A percentile compares a stretch with the other conserved stretches of the same genome.
These are phyloP conservation scores for Penicillium hordei DNA, from an alignment of 2,329 filamentous ascomycete genomes.

Conservation along the genomic window DNA sequence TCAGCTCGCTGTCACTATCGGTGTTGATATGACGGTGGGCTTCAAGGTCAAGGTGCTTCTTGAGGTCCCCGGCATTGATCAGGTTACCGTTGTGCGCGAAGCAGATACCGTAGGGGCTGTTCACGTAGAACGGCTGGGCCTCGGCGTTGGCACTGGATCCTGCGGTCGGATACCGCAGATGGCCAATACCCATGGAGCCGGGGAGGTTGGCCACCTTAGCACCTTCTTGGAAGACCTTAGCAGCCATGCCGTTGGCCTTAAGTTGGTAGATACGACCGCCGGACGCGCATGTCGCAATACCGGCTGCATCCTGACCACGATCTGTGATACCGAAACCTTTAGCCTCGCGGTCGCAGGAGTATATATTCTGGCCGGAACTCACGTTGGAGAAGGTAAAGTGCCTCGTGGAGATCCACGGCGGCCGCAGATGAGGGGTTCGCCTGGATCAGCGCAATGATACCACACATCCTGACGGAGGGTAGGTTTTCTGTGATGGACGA, in stretches of 20 bases:
- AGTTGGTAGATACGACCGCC: slow-evolving; percentile 83
- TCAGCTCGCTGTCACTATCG: slow-evolving; percentile 81
- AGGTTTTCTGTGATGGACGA: slow-evolving; percentile 23
- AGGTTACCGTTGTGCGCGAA: slow-evolving; percentile 87
- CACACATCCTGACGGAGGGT: slow-evolving; percentile 54
- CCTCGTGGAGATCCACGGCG: slow-evolving; percentile 68
- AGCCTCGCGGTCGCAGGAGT: slow-evolving; percentile 23
- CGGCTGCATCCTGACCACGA: slow-evolving; percentile 83
- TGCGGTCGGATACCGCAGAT: slow-evolving; percentile 85
- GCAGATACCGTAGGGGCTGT: slow-evolving; percentile 78
- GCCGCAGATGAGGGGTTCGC: slow-evolving; percentile 54
- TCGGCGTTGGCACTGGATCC: slow-evolving; percentile 82
- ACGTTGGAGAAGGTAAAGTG: slow-evolving; percentile 68
- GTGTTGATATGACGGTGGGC: slow-evolving; percentile 87
- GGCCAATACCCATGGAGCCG: slow-evolving; percentile 82
- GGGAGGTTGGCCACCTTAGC: slow-evolving; percentile 70
- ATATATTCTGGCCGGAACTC: slow-evolving; percentile 24
- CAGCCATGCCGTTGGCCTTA: slow-evolving; percentile 87
- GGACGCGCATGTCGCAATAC: slow-evolving; percentile 72
- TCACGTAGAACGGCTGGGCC: slow-evolving; percentile 91
- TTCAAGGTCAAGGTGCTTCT: slow-evolving; percentile 70
- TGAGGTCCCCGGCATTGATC: slow-evolving; percentile 72
- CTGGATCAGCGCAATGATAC: slow-evolving; percentile 62
- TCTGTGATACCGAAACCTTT: slow-evolving; percentile 38
- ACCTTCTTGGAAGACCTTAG: slow-evolving; percentile 81